Base-by-base conservation (phyloP, 2,329 filamentous ascomycete genomes). In the Penicillium sp. region DNA sequence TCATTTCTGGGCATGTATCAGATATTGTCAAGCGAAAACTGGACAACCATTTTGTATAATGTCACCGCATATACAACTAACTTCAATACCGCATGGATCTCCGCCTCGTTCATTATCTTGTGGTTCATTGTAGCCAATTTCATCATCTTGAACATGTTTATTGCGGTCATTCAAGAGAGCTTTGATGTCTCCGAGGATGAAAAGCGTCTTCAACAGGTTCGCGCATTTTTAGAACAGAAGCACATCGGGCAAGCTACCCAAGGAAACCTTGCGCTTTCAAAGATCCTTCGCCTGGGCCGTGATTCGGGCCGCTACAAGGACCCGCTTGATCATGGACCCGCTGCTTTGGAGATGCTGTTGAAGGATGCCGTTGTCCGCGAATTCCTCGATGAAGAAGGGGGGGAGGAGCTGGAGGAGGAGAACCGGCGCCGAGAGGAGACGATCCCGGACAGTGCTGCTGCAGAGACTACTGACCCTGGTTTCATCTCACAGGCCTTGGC, bases 101-200 rank as follows among this genome's bases (percentile, higher is more conserved):
- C 91, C 10, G 92, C 93, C 9, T 83, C 91, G 1, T 97, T 99
- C 67, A 83, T 96, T 65, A 91, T 97, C 62, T 84, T 93, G 64
- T 99, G 95, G 95, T 98, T 96, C 75, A 95, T 96, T 56, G 83
- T 99, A 44, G 85, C 92, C 6, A 97, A 96, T 74, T 93, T 98
- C 72, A 96, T 99, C 77, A 85, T 98, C 60, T 79, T 99, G 79
- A 99, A 98, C 72, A 99, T 99, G 95, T 99, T 99, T 81, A 98
- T 99, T 90, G 95, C 95, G 81, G 95, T 99, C 78, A 99, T 99
- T 64, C 95, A 99, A 75, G 95, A 99, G 72, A 99, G 96, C 70
- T 99, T 99, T 72, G 95, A 99, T 76, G 92, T 99, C 26, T 96
- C 93, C 3, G 95, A 99, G 73, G 96, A 99, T 71, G 93, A 98